Percentiles rank a stretch among this genome's conserved stretches.
phyloP scores from a whole-genome alignment of 2,329 filamentous ascomycete genomes.

The Fusarium continuum region DNA sequence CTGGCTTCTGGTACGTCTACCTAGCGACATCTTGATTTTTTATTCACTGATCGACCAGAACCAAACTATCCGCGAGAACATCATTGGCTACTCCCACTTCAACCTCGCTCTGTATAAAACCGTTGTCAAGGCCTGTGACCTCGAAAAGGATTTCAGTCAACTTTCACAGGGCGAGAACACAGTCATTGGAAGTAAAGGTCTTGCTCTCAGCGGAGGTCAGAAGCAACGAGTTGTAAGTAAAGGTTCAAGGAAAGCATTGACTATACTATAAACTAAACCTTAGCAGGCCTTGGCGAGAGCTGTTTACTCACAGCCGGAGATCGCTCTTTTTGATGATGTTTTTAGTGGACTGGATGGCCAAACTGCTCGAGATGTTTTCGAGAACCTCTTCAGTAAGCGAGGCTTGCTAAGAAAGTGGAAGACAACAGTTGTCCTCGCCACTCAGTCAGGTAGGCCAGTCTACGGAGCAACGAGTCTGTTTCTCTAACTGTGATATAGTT shows the following conservation, averaged over 20 bases:
- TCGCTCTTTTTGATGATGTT: slow-evolving; percentile 51
- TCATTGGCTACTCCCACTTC: slow-evolving; percentile 45
- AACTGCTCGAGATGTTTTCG: slow-evolving; percentile 48
- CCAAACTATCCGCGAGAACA: slow-evolving; percentile 48
- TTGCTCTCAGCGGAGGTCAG: slow-evolving; percentile 58
- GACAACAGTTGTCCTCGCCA: slow-evolving; percentile 51
- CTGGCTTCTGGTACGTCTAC: slow-evolving; percentile 45
- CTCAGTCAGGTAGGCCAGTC: slow-evolving; percentile 42
- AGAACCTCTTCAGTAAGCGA: slow-evolving; percentile 38
- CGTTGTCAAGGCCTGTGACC: slow-evolving; percentile 44
- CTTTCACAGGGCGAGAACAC: slow-evolving; percentile 51
- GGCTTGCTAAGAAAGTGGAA: slow-evolving; percentile 44
- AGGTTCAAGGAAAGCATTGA: neutral
- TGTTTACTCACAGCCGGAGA: slow-evolving; percentile 47
- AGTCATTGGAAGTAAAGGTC: slow-evolving; percentile 55
- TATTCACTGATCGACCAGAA: slow-evolving; percentile 37
- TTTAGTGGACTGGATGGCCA: slow-evolving; percentile 51
- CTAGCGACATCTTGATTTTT: neutral
- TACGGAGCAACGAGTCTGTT: neutral
- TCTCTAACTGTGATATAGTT: slow-evolving; percentile 36
- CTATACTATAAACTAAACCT: neutral
- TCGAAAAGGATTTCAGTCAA: slow-evolving; percentile 47
- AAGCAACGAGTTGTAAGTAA: slow-evolving; percentile 52
- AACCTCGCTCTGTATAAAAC: slow-evolving; percentile 41
- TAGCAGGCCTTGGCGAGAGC: slow-evolving; percentile 51